Evolutionary conservation across 1,139 yeast species (phyloP), one percentile per base, ranked within the genome.

Genomic region (Groenewaldozyma auringiensis): DNA sequence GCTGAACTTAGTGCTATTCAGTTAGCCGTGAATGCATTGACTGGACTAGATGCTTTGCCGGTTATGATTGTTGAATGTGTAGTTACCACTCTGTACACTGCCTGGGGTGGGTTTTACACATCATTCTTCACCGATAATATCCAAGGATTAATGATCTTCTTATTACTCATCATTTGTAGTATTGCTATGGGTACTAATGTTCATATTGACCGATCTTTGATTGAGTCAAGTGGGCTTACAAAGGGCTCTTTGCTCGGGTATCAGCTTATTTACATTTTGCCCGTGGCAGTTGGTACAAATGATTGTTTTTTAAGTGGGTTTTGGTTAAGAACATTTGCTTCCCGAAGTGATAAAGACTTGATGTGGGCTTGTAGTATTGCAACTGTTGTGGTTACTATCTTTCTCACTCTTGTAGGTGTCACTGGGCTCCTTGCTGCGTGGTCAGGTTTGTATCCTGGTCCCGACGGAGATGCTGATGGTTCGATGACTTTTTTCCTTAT

Each of bases 291-390:
- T 60, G 75, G 87, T 44, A 85, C 96, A 37, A 89, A 89, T 58
- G 96, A 87, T 61, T 79, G 89, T 59, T 88, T 89, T 64, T 70
- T 89, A 75, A 78, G 95, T 32, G 95, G 95, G 0, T 88, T 88
- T 63, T 89, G 97, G 97, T 69, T 89, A 53, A 74, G 97, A 60
- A 84, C 97, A 0, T 89, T 89, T 70, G 95, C 97, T 2, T 82
- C 95, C 14, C 77, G 78, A 52, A 69, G 88, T 9, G 78, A 87
- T 64, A 78, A 72, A 56, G 96, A 88, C 59, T 72, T 89, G 57
- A 66, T 76, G 64, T 75, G 85, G 55, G 94, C 94, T 20, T 78
- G 89, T 46, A 70, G 80, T 2, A 67, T 88, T 50, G 95, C 96
- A 1, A 75, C 92, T 0, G 60, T 83, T 48, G 74, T 83, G 33